phyloP scores from a whole-genome alignment of 2,329 filamentous ascomycete species.

The Oidium heveae region DNA sequence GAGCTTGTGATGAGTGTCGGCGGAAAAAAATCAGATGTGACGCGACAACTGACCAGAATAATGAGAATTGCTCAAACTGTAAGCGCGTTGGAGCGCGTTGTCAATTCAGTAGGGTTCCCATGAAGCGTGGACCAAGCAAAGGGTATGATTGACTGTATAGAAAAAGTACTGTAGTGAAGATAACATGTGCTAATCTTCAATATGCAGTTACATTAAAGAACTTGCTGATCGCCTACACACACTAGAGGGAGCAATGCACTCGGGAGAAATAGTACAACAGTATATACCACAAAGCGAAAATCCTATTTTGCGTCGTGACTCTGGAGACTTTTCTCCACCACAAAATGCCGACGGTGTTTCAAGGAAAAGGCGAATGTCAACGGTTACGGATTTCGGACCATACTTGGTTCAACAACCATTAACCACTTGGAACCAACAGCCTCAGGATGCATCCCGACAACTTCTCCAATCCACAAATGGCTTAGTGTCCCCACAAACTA shows the following conservation, averaged over 20 bases:
- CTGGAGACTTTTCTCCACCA: constrained; percentile 27
- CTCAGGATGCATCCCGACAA: constrained; percentile 8
- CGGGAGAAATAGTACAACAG: constrained; percentile 27
- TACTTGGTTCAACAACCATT: constrained; percentile 15
- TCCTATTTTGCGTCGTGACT: constrained; percentile 13
- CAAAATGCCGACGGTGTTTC: constrained; percentile 17
- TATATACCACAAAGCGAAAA: constrained; percentile 17
- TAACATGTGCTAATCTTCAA: constrained; percentile 1
- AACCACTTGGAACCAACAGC: constrained; percentile 6
- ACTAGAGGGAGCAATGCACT: constrained; percentile 33
- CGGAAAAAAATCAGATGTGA: constrained; percentile 83
- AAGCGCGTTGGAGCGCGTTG: constrained; percentile 51
- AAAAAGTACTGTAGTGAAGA: background rate
- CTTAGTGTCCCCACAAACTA: constrained; percentile 4
- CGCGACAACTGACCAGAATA: constrained; percentile 46
- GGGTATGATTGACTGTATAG: constrained; percentile 25
- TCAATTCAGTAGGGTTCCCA: constrained; percentile 65
- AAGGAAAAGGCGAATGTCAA: constrained; percentile 23
- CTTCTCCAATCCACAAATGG: constrained; percentile 3
- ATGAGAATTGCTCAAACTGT: constrained; percentile 60
- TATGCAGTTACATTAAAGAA: constrained; percentile 61
- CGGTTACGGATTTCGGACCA: constrained; percentile 20
- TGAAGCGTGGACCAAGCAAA: constrained; percentile 76
- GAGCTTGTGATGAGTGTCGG: constrained; percentile 72
- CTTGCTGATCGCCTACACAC: constrained; percentile 62